phyloP scores from a whole-genome alignment of 2,329 filamentous ascomycete genomes.

The Aspergillus sp. region DNA sequence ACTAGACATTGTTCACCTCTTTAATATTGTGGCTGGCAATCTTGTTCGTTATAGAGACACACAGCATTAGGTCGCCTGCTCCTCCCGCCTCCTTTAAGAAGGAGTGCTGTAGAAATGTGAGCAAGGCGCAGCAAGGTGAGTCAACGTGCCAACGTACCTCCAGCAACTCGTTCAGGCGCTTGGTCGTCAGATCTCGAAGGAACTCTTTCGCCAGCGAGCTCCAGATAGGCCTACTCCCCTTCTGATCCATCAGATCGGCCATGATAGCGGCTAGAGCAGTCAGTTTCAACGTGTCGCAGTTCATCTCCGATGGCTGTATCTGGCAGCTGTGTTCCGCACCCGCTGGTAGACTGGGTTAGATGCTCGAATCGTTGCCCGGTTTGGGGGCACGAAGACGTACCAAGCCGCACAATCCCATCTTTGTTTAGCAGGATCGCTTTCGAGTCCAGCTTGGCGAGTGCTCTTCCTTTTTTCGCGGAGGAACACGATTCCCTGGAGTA shows the following conservation, averaged over 20 bases:
- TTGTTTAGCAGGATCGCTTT: not conserved
- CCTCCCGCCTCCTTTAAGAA: not conserved
- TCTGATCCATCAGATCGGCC: not conserved
- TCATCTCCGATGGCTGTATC: not conserved
- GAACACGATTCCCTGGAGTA: not conserved
- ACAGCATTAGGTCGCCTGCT: not conserved
- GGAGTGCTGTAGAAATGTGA: not conserved
- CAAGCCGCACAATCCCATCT: not conserved
- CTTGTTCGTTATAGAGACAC: not conserved
- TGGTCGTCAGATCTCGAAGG: not conserved
- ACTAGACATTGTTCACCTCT: not conserved
- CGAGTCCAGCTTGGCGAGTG: not conserved
- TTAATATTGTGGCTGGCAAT: not conserved
- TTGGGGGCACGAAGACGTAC: not conserved
- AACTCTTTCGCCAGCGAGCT: not conserved
- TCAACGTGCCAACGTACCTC: not conserved
- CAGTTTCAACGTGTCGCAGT: not conserved
- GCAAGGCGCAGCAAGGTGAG: not conserved
- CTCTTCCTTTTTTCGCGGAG: not conserved
- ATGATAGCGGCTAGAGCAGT: not conserved
- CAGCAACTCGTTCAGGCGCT: not conserved
- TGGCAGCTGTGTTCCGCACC: conserved; percentile 1
- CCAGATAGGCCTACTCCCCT: not conserved
- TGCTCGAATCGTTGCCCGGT: not conserved
- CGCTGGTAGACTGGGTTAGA: not conserved